phyloP scores from a whole-genome alignment of 345 rosid species.

The Citrus hindsii region DNA sequence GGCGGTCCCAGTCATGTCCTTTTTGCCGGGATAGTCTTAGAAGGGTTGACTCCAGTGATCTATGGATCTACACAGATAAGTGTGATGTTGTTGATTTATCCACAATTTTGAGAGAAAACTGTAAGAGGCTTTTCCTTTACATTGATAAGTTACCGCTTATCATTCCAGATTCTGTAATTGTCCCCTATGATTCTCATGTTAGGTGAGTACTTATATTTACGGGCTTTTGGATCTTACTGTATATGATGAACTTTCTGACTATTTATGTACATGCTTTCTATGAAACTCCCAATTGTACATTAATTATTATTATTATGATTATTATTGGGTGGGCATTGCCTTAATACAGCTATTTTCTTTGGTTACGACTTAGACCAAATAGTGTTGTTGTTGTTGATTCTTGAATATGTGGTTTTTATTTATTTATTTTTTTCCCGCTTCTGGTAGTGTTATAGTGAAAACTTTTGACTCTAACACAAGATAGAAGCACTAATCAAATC shows the following conservation, averaged over 20 bases:
- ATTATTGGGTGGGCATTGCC: too few species aligned
- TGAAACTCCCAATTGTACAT: slow-evolving; percentile 11
- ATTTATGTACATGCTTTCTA: slow-evolving; percentile 1
- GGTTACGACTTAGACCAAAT: background rate
- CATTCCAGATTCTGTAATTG: slow-evolving; percentile 45
- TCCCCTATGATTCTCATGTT: slow-evolving; percentile 42
- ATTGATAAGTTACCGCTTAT: slow-evolving; percentile 66
- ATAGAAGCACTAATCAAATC: background rate
- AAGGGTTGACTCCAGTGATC: slow-evolving; percentile 56
- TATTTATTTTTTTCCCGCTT: background rate
- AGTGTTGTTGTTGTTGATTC: background rate
- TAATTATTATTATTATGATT: background rate
- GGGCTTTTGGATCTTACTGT: background rate
- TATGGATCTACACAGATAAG: slow-evolving; percentile 60
- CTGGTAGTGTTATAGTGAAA: background rate
- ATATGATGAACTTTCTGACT: background rate
- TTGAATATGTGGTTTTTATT: background rate
- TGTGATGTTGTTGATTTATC: slow-evolving; percentile 41
- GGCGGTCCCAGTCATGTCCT: slow-evolving; percentile 75
- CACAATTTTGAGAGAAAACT: slow-evolving; percentile 40
- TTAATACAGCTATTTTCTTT: too few species aligned
- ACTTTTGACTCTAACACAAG: too few species aligned
- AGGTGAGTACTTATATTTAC: slow-evolving; percentile 30
- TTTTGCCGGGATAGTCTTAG: slow-evolving; percentile 68
- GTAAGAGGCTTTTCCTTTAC: slow-evolving; percentile 56